Conservation (phyloP, 495 filamentous ascomycete species). For the Neurospora africana region DNA sequence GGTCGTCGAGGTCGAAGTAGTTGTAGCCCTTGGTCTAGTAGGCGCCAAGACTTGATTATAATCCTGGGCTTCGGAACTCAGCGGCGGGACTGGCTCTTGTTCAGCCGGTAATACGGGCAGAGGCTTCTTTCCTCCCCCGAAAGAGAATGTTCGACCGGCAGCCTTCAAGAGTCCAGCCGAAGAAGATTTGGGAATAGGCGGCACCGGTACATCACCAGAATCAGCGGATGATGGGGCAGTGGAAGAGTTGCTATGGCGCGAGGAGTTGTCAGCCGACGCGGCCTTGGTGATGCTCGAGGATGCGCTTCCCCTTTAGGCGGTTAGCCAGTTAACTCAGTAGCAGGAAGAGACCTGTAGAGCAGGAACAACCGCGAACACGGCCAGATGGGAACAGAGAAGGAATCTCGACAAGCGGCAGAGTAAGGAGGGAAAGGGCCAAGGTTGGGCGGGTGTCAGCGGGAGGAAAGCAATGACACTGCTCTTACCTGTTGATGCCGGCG, state of each 20-base stretch:
- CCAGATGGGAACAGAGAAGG: not conserved
- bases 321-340: conserved; percentile 9
- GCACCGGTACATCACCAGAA: conserved; percentile 46
- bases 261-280: conserved; percentile 53
- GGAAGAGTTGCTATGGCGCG: conserved; percentile 61
- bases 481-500: conserved; percentile 42
- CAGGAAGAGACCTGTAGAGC: conserved; percentile 3
- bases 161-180: conserved; percentile 45
- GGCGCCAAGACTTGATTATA: conserved; percentile 19
- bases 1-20: conserved; percentile 47
- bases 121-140: conserved; percentile 46
- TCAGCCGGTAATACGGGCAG: conserved; percentile 34
- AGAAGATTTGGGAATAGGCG: conserved; percentile 43
- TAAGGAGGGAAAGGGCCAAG: not conserved
- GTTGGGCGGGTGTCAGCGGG: not conserved
- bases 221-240: conserved; percentile 66
- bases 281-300: conserved; percentile 55
- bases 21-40: conserved; percentile 34
- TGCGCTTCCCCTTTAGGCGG: conserved; percentile 45
- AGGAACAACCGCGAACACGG: not conserved
- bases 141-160: conserved; percentile 66
- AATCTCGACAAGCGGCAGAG: not conserved
- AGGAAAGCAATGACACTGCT: conserved; percentile 1
- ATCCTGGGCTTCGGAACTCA: conserved; percentile 22
- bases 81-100: conserved; percentile 25